Percentiles rank a stretch among this genome's conserved stretches.
Conservation (phyloP, 2,329 filamentous ascomycete genomes). For the Biscogniauxia marginata region DNA sequence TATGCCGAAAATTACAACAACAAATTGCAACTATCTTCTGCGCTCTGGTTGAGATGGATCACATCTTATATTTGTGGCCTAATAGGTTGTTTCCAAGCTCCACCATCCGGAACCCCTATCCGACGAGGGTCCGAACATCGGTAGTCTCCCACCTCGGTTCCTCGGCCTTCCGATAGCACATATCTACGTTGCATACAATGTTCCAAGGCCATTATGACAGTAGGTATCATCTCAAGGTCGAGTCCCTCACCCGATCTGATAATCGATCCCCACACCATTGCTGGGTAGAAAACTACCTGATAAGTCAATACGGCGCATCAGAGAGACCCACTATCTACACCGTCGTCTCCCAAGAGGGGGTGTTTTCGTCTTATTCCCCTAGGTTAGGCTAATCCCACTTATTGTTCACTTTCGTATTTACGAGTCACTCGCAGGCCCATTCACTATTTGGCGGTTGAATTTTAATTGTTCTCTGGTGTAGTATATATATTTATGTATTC, state of each 20-base stretch:
- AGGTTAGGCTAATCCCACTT: neutral
- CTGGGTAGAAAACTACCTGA: neutral
- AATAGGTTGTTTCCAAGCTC: neutral
- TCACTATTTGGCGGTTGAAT: neutral
- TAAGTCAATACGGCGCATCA: neutral
- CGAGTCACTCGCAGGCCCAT: neutral
- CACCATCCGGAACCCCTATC: neutral
- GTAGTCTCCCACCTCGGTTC: neutral
- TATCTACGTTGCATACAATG: neutral
- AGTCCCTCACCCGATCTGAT: neutral
- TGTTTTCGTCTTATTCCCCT: neutral
- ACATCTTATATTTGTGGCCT: too few species aligned
- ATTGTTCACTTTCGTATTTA: neutral
- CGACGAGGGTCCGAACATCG: neutral
- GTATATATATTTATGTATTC: neutral
- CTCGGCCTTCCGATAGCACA: neutral
- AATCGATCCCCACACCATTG: neutral
- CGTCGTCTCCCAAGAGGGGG: neutral
- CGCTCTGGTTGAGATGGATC: too few species aligned
- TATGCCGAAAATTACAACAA: too few species aligned
- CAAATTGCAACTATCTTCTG: too few species aligned
- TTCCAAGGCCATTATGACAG: neutral
- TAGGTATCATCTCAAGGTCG: neutral
- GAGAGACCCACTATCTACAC: neutral
- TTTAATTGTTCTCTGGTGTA: neutral